These are phyloP conservation scores for Penicillium cataractarum DNA, from an alignment of 495 filamentous ascomycete genomes.

Conservation along the genomic window DNA sequence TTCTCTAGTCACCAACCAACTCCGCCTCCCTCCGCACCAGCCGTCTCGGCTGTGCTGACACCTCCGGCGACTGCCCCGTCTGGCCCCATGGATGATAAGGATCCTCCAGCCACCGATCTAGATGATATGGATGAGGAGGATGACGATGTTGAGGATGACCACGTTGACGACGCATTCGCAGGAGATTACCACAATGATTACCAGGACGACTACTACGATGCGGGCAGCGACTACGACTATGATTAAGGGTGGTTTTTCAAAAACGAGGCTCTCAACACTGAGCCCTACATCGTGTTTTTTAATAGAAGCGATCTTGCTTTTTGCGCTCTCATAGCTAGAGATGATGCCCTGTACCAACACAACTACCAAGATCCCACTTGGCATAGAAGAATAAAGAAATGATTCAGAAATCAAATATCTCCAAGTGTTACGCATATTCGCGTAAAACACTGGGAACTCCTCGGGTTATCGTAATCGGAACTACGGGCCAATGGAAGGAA, in stretches of 20 bases:
- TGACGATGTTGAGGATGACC: slow-evolving; percentile 37
- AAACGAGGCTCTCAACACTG: background rate
- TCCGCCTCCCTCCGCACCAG: slow-evolving; percentile 18
- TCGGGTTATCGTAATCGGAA: too few species aligned
- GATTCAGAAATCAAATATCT: background rate
- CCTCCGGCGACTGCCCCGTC: background rate
- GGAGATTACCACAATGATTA: slow-evolving; percentile 42
- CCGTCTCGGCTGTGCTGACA: slow-evolving; percentile 10
- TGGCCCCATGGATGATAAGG: slow-evolving; percentile 17
- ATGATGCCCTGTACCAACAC: slow-evolving; percentile 4
- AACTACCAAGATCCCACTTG: background rate
- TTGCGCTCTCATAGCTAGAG: background rate
- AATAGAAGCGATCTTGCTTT: background rate
- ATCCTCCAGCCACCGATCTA: slow-evolving; percentile 16
- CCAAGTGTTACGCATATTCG: too few species aligned
- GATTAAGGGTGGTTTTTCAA: background rate
- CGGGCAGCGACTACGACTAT: slow-evolving; percentile 41
- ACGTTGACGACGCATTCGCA: slow-evolving; percentile 45
- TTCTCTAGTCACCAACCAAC: slow-evolving; percentile 17
- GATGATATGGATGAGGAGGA: slow-evolving; percentile 41
- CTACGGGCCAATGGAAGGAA: too few species aligned
- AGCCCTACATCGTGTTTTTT: background rate
- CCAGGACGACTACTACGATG: slow-evolving; percentile 28
- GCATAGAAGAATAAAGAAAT: background rate
- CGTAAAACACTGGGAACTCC: too few species aligned